Evolutionary conservation across 2,329 filamentous ascomycete species (phyloP).

Genomic region (Diplocarpon mali): DNA sequence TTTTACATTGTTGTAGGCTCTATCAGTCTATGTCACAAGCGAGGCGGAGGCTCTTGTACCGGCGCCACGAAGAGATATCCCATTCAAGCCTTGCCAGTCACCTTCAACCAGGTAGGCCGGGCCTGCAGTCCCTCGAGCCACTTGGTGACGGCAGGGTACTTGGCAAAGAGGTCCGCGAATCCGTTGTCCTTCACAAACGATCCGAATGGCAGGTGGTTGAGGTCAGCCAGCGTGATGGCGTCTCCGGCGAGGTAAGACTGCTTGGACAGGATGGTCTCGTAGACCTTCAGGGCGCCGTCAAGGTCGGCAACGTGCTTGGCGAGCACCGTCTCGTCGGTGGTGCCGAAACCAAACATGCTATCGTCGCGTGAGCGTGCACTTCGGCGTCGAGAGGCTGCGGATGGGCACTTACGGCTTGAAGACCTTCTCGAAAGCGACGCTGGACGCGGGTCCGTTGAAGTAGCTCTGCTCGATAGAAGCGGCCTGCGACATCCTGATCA

Average conservation of each 20-base stretch:
- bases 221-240: constrained; percentile 21
- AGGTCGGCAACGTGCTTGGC: constrained; percentile 6
- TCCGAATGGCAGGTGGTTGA: constrained; percentile 22
- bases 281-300: constrained; percentile 16
- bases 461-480: constrained; percentile 23
- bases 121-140: constrained; percentile 16
- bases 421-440: constrained; percentile 15
- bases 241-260: constrained; percentile 23
- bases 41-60: no score
- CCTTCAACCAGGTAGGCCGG: constrained; percentile 17
- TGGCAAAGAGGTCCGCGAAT: constrained; percentile 11
- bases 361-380: neutral
- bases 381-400: no score
- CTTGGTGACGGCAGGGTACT: constrained; percentile 15
- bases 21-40: no score
- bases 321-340: constrained; percentile 12
- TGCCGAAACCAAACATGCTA: constrained; percentile 8
- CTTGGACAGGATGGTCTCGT: constrained; percentile 21
- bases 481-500: constrained; percentile 7
- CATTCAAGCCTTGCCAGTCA: neutral
- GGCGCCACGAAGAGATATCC: neutral
- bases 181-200: constrained; percentile 12
- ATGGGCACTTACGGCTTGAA: constrained; percentile 13
- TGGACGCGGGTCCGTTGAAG: constrained; percentile 11
- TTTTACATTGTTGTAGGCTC: no score